A percentile compares a stretch with the other conserved stretches of the same genome.
phyloP scores from a whole-genome alignment of 2,329 filamentous ascomycete species.

The Thermoascus crustaceus region DNA sequence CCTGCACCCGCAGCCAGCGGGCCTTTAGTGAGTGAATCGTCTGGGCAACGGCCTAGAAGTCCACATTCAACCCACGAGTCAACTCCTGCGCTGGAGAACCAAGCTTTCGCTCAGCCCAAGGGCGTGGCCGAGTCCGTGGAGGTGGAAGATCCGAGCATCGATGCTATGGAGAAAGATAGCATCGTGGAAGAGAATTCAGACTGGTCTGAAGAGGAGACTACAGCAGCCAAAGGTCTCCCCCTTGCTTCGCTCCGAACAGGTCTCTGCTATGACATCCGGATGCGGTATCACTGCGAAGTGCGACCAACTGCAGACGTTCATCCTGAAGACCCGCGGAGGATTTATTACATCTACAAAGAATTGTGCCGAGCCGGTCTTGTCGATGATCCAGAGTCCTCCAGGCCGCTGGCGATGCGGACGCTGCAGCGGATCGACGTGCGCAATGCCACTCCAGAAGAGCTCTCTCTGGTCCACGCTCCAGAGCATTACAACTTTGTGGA shows the following conservation, averaged over 20 bases:
- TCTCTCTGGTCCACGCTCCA: slow-evolving; percentile 68
- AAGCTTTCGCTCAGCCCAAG: slow-evolving; percentile 13
- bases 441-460: slow-evolving; percentile 69
- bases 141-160: slow-evolving; percentile 15
- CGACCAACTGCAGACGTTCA: slow-evolving; percentile 64
- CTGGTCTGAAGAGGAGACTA: slow-evolving; percentile 30
- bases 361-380: slow-evolving; percentile 76
- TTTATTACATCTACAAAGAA: slow-evolving; percentile 85
- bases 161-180: slow-evolving; percentile 22
- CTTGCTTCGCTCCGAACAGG: slow-evolving; percentile 57
- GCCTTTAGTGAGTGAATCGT: slow-evolving; percentile 14
- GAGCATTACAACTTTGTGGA: slow-evolving; percentile 74
- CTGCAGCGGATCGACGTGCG: slow-evolving; percentile 67
- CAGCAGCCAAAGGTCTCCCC: slow-evolving; percentile 35
- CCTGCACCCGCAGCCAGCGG: slow-evolving; percentile 17
- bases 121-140: slow-evolving; percentile 18
- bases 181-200: slow-evolving; percentile 33
- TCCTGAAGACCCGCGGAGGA: slow-evolving; percentile 86
- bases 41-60: slow-evolving; percentile 7
- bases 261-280: slow-evolving; percentile 83
- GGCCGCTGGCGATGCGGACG: slow-evolving; percentile 44
- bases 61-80: slow-evolving; percentile 3
- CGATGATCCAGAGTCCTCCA: slow-evolving; percentile 48
- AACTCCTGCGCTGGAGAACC: slow-evolving; percentile 4
- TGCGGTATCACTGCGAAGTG: slow-evolving; percentile 90